Base-by-base conservation (phyloP, 2,329 filamentous ascomycete species). In the Sordariomycetes sp. region DNA sequence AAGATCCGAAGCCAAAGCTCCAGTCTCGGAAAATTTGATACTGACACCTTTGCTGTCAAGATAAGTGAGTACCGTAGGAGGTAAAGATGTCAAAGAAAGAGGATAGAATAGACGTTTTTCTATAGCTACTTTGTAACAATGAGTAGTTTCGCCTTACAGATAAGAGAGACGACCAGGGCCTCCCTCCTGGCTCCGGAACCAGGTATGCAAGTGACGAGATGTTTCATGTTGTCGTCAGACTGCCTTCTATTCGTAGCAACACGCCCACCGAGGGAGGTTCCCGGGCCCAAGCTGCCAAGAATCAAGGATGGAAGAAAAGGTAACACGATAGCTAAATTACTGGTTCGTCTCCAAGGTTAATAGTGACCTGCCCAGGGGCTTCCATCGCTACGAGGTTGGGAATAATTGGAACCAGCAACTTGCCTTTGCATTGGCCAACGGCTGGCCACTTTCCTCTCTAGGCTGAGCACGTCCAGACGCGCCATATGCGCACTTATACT, bases 281-380 rank as follows among this genome's bases (percentile, higher is more conserved):
- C 58, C 0, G 35, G 56, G 7, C 60, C 63, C 7, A 59, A 62
- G 1, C 36, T 28, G 0, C 48, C 58, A 1, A 52, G 65, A 12
- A 68, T 73, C 4, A 56, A 62, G 52, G 70, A 73, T 48, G 68
- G 68, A 28, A 73, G 68, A 60, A 74, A 74, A 57, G 66, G 65
- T 1, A 64, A 72, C 28, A 60, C 58, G 0, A 57, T 72, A 7
- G 64, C 70, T 7, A 73, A 72, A 59, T 48, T 60, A 0, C 53
- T 75, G 2, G 68, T 72, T 1, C 62, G 68, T 24, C 56, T 70
- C 2, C 72, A 76, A 57, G 68, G 69, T 0, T 59, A 3, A 75
- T 36, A n/a, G n/a, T 36, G 13, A 13, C 34, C 34, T 36, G 7
- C 34, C 34, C 34, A 13, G 34, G 13, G 34, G 34, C 34, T 36